Base-by-base conservation (phyloP, 768 basidiomycete genomes). In the Podaxis sp. region DNA sequence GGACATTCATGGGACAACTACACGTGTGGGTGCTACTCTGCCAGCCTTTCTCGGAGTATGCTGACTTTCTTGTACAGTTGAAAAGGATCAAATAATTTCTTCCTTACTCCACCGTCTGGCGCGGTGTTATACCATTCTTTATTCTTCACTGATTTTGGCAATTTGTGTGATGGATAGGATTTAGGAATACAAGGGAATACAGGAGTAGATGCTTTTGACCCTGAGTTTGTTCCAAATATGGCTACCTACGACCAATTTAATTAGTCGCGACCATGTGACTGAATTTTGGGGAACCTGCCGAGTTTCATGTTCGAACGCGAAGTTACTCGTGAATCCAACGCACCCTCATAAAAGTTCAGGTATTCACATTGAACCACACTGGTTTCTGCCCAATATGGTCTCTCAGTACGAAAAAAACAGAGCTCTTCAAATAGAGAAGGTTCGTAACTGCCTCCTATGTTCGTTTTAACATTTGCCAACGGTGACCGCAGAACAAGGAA, bases 1-100 rank as follows among this genome's bases (percentile, higher is more conserved):
- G 71, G 87, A 82, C 65, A 84, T 99, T 66, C 82, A 85, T 80
- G 83, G 81, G 75, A 95, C 93, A 74, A 97, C 95, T 2, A 86
- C 93, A 72, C 85, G 85, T 70, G 90, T 97, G 69, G 40, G 82
- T 80, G n/a, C 2, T 28, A 0, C 60, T 64, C 53, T 56, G 15
- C 5, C 40, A 11, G 38, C 38, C 60, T 11, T 30, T 54, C 41
- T 24, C 24, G 33, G 8, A 40, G 56, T 48, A n/a, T 58, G 44
- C 63, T 70, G 36, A 70, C 54, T 66, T 38, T 60, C 56, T 66
- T 52, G 48, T 69, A 40, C 63, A 88, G 87, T 83, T 87, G 74
- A 88, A 86, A 75, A 82, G 72, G 66, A 84, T 88, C 70, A 84
- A 84, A 72, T 88, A 75, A 49, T 58, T 38, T 20, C 20, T 17